Percentiles rank a stretch among this genome's conserved stretches.
Evolutionary conservation across 345 rosid species (phyloP).

Genomic region (Melastoma malabathricum): DNA sequence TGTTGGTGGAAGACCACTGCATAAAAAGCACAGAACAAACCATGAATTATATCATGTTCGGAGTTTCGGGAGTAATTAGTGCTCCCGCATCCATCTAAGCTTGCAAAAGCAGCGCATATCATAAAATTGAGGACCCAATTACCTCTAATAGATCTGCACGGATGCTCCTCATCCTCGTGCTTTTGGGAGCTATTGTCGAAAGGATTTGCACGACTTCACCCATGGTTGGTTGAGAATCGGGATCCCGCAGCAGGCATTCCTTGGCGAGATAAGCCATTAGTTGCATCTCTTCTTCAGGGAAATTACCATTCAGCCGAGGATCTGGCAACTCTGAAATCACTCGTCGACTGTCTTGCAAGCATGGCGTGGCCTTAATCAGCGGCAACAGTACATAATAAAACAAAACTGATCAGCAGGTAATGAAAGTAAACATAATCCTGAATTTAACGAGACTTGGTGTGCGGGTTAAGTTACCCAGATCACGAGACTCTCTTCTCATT

Average conservation of each 20-base stretch:
- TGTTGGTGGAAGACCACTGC: constrained; percentile 26
- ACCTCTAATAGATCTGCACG: constrained; percentile 67
- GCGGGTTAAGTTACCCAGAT: constrained; percentile 46
- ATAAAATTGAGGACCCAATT: background rate
- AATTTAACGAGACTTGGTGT: too few relatives aligned
- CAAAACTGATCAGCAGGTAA: too few relatives aligned
- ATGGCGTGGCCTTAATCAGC: constrained; percentile 58
- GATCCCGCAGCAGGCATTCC: constrained; percentile 83
- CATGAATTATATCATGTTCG: background rate
- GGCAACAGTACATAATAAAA: too few relatives aligned
- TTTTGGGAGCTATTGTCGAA: constrained; percentile 65
- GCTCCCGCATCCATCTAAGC: too few relatives aligned
- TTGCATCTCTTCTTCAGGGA: constrained; percentile 77
- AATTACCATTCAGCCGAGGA: constrained; percentile 52
- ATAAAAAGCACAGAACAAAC: constrained; percentile 1
- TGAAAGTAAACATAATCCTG: too few relatives aligned
- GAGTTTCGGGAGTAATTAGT: too few relatives aligned
- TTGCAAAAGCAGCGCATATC: too few relatives aligned
- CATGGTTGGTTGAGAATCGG: constrained; percentile 92
- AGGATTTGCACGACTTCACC: constrained; percentile 94
- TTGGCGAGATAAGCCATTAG: constrained; percentile 90
- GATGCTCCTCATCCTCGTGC: constrained; percentile 49
- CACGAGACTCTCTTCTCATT: constrained; percentile 90
- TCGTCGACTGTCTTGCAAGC: constrained; percentile 50
- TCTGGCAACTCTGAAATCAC: constrained; percentile 74